Evolutionary conservation across 768 basidiomycete species (phyloP).

Genomic region (Cystobasidiopsis lactophilus): DNA sequence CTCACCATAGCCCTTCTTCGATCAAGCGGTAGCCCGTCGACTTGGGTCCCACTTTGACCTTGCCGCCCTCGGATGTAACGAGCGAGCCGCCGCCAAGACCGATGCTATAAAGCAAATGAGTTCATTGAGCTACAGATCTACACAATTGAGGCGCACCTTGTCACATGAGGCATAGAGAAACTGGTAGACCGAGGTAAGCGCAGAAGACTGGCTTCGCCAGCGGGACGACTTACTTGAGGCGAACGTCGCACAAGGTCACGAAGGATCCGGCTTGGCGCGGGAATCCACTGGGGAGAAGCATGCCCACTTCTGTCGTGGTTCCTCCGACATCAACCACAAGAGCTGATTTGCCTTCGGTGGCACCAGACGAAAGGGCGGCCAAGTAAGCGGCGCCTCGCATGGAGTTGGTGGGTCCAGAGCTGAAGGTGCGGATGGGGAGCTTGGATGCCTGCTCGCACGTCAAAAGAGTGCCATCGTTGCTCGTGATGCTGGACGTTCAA

Average conservation of each 20-base stretch:
- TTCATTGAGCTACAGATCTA: conserved; percentile 2
- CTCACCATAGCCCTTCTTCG: no score
- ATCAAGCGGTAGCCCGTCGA: conserved; percentile 36
- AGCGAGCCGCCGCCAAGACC: conserved; percentile 45
- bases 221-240: no score
- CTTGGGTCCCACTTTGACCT: conserved; percentile 39
- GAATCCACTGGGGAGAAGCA: conserved; percentile 39
- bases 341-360: conserved; percentile 12
- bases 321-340: conserved; percentile 34
- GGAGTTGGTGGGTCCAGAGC: conserved; percentile 42
- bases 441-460: conserved; percentile 29
- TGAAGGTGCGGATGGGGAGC: conserved; percentile 43
- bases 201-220: conserved; percentile 41
- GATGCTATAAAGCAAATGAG: conserved; percentile 27
- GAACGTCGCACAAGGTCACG: conserved; percentile 39
- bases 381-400: conserved; percentile 47
- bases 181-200: conserved; percentile 33
- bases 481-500: no score
- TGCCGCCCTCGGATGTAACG: conserved; percentile 22
- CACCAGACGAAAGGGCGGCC: conserved; percentile 21
- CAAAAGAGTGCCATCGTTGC: conserved; percentile 23
- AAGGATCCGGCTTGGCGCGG: conserved; percentile 42
- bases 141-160: no score
- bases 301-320: conserved; percentile 37
- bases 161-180: no score